Evolutionary conservation across 495 filamentous ascomycete species (phyloP), one percentile per base, ranked within the genome.

Genomic region (Lichina pygmaea): DNA sequence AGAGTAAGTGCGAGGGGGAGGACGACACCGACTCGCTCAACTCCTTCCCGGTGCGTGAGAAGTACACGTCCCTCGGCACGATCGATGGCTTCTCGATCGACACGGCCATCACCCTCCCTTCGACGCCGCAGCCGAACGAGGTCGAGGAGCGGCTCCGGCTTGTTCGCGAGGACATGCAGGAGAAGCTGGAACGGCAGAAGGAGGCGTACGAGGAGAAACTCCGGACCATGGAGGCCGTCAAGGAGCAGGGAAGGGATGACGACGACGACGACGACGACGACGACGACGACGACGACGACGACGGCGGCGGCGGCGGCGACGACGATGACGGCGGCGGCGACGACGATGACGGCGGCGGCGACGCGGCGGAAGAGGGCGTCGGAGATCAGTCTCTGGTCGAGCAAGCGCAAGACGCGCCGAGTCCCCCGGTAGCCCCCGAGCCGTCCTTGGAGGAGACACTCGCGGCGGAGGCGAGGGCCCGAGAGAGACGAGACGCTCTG

Each of bases 41-140:
- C 33, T 93, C 85, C 8, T 92, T 84, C 57, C 78, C 81, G 2
- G 66, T 86, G 32, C 69, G 89, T 41, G 89, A 99, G 49, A 99
- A 99, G 54, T 94, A 95, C 58, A 76, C 91, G 66, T 93, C 85
- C 5, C 89, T 79, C 55, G 85, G 85, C 11, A 99, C 91, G 4
- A 67, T 93, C 37, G 89, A 99, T 56, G 93, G 93, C 57, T 89
- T 95, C 54, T 95, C 91, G 11, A 66, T 95, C 17, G 89, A 99
- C 53, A 99, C 91, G 5, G 75, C 75, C 2, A 68, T 95, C 38
- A 99, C 89, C 2, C 80, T 93, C 66, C 89, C 91, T 6, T 86
- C 82, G 1, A 94, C 86, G 2, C 86, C 89, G 34, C 81, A 74
- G 44, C 75, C 73, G 40, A 73, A 71, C 30, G 86, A 86, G 42